A percentile compares a stretch with the other conserved stretches of the same genome.
These are phyloP conservation scores for Trichoderma koningii DNA, from an alignment of 2,329 filamentous ascomycete genomes.

Conservation along the genomic window DNA sequence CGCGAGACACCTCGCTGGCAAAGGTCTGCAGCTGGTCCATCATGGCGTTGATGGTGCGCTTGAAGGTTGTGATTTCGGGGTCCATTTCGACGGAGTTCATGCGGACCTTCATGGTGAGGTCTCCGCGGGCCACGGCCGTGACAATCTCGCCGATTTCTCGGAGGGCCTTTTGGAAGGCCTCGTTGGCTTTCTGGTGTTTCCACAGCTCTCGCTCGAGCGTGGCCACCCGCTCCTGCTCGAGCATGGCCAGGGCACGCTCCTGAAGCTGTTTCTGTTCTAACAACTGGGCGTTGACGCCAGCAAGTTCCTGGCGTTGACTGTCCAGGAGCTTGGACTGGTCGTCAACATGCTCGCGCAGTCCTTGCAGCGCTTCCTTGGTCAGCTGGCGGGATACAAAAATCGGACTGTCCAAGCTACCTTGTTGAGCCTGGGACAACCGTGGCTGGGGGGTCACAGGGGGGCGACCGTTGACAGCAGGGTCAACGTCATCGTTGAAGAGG, in stretches of 20 bases:
- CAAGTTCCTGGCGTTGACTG: conserved; percentile 82
- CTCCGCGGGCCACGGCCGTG: conserved; percentile 91
- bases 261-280: conserved; percentile 83
- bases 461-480: conserved; percentile 47
- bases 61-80: conserved; percentile 96
- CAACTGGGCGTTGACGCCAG: conserved; percentile 81
- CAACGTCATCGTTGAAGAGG: conserved; percentile 60
- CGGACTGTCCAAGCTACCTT: conserved; percentile 46
- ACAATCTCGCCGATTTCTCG: conserved; percentile 97
- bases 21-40: conserved; percentile 98
- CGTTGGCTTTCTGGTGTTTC: conserved; percentile 97
- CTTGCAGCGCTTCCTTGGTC: conserved; percentile 80
- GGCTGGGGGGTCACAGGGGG: conserved; percentile 43
- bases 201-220: conserved; percentile 89
- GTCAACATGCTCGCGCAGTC: conserved; percentile 86
- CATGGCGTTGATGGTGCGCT: conserved; percentile 98
- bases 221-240: conserved; percentile 85
- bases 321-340: conserved; percentile 91
- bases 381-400: conserved; percentile 52
- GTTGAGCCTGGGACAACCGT: conserved; percentile 49
- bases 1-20: conserved; percentile 90
- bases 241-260: conserved; percentile 76
- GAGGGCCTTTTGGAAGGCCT: conserved; percentile 96
- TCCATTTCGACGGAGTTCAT: conserved; percentile 97
- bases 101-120: conserved; percentile 93